A percentile compares a stretch with the other conserved stretches of the same genome.
phyloP scores from a whole-genome alignment of 2,329 filamentous ascomycete genomes.

The Botryotinia globosa region DNA sequence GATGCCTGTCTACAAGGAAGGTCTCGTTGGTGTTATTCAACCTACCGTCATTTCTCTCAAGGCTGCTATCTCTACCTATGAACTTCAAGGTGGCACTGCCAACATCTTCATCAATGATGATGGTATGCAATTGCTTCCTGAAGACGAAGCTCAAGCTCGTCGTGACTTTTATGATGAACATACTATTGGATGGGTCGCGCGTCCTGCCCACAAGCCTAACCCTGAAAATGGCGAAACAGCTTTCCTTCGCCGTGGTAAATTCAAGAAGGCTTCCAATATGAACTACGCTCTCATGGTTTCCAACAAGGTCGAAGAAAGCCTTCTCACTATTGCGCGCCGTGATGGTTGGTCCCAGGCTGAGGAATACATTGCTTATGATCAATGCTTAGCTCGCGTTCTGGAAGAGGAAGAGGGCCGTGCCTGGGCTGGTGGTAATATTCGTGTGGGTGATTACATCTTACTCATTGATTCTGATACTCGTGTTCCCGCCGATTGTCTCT shows the following conservation, averaged over 20 bases:
- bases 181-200: conserved; percentile 67
- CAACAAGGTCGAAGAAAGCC: conserved; percentile 24
- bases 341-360: conserved; percentile 64
- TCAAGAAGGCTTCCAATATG: conserved; percentile 53
- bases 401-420: conserved; percentile 63
- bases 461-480: conserved; percentile 78
- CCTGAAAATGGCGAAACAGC: conserved; percentile 31
- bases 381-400: conserved; percentile 62
- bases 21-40: conserved; percentile 68
- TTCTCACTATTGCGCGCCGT: conserved; percentile 1
- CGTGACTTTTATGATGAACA: conserved; percentile 68
- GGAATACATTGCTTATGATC: conserved; percentile 64
- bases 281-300: conserved; percentile 42
- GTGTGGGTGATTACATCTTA: conserved; percentile 79
- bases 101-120: conserved; percentile 78
- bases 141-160: conserved; percentile 59
- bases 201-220: conserved; percentile 15
- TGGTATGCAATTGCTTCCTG: conserved; percentile 64
- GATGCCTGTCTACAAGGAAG: conserved; percentile 86
- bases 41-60: conserved; percentile 77
- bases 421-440: conserved; percentile 83
- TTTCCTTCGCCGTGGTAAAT: conserved; percentile 56
- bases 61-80: conserved; percentile 72
- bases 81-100: conserved; percentile 70
- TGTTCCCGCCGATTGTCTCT: conserved; percentile 72